Evolutionary conservation across 768 basidiomycete species (phyloP), one percentile per base, ranked within the genome.

Genomic region (Strobilomyces confusus): DNA sequence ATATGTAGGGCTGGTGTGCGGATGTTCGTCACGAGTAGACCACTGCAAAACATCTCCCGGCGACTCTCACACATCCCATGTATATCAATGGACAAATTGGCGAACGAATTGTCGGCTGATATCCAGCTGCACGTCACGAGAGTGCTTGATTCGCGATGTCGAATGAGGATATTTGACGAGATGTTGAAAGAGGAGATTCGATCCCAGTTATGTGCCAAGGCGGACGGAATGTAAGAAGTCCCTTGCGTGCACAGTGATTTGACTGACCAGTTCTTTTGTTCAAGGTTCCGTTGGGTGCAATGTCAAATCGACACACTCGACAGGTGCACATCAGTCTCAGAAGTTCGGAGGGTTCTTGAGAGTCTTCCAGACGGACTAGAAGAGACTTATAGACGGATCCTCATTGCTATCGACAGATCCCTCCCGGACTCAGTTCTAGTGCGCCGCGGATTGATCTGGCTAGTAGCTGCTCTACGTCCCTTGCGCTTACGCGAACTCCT

Each of bases 151-250:
- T 49, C 52, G 7, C 37, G 63, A 4, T 36, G 20, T 2, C 50
- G 40, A 2, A 26, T 63, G 15, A 51, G 59, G 33, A 32, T n/a
- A 19, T 34, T 62, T 8, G 22, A 54, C 0, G 5, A 4, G 2
- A 17, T 11, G 6, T 5, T 62, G 11, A 63, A 59, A 44, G 25
- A 8, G 37, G 43, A 59, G 30, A 49, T 64, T 14, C 37, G 15
- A 40, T 41, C 25, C 9, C n/a, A 33, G 4, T 12, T 63, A 8
- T 49, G 53, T 32, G 19, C 26, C 9, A 56, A 46, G 15, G 57
- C 63, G 9, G 57, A 64, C 2, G 59, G 63, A 17, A 61, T 64
- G 63, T 64, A 49, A 40, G 49, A 26, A 26, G 26, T 4, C 8
- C 4, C 26, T 26, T 8, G 8, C 26, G 26, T 26, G 26, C 26